These are phyloP conservation scores for Pugionium dolabratum DNA, from an alignment of 345 rosid species.

Conservation along the genomic window DNA sequence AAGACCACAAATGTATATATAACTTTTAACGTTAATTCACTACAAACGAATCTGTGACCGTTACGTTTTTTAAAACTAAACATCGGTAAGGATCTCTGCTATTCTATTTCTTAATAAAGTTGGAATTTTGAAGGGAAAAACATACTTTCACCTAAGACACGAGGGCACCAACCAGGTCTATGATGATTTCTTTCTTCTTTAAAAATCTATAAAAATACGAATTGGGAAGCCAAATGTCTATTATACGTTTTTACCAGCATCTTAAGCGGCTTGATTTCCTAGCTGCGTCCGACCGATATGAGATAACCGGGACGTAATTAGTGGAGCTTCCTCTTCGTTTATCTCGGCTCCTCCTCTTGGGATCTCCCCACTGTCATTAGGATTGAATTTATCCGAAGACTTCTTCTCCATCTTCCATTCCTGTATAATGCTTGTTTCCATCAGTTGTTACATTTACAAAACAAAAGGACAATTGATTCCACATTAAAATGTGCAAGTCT, in stretches of 20 bases:
- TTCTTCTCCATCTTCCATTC: constrained; percentile 95
- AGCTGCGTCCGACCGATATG: constrained; percentile 84
- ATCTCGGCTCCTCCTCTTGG: constrained; percentile 46
- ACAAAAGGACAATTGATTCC: not conserved
- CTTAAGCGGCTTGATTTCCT: constrained; percentile 35
- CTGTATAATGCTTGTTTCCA: constrained; percentile 43
- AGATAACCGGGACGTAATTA: constrained; percentile 69
- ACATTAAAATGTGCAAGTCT: not conserved
- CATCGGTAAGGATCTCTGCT: constrained; percentile 13
- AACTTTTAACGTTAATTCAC: constrained; percentile 4
- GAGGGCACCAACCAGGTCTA: not conserved
- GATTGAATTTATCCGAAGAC: constrained; percentile 73
- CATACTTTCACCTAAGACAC: constrained; percentile 2
- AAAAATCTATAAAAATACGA: not conserved
- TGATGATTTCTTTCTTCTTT: not conserved
- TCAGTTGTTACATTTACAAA: constrained; percentile 16
- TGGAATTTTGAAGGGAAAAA: constrained; percentile 6
- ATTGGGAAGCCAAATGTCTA: constrained; percentile 12
- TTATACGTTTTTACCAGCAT: constrained; percentile 19
- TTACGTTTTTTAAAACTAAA: constrained; percentile 8
- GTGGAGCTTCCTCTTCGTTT: constrained; percentile 81
- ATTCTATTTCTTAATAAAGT: constrained; percentile 21
- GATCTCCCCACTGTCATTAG: constrained; percentile 48
- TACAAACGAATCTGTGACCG: constrained; percentile 30
- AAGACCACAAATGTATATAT: not conserved